A percentile compares a stretch with the other conserved stretches of the same genome.
These are phyloP conservation scores for Avicennia marina DNA, from an alignment of 257 asterid genomes.

Conservation along the genomic window DNA sequence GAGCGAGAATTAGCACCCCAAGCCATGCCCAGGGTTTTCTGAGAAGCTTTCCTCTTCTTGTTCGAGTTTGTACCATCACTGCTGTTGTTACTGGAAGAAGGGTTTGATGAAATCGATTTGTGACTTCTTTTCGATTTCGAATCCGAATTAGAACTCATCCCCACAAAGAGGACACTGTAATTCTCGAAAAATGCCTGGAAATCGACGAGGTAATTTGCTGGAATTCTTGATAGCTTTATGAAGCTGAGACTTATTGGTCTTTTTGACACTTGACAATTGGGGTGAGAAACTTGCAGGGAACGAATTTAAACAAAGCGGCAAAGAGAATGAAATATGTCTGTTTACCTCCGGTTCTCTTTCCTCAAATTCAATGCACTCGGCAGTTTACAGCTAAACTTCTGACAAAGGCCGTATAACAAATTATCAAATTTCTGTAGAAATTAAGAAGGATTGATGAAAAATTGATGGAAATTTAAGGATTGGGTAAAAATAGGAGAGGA, in stretches of 20 bases:
- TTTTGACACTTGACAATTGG: no score
- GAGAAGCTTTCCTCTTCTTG: conserved; percentile 52
- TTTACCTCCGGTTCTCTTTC: background rate
- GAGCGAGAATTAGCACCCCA: conserved; percentile 86
- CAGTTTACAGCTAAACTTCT: no score
- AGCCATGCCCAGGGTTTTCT: conserved; percentile 81
- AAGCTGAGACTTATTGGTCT: background rate
- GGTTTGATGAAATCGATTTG: conserved; percentile 49
- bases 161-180: no score
- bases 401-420: no score
- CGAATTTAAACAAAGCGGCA: conserved; percentile 21
- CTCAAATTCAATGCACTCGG: no score
- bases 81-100: conserved; percentile 27
- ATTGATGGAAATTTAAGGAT: no score
- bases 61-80: conserved; percentile 32
- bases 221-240: background rate
- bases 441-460: no score
- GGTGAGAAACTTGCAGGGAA: conserved; percentile 11
- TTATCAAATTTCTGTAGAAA: no score
- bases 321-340: background rate
- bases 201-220: background rate
- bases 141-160: conserved; percentile 45
- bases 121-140: conserved; percentile 55
- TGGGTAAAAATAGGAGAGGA: no score
- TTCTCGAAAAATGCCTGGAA: background rate